Evolutionary conservation across 805 yeast genomes (phyloP), one percentile per base, ranked within the genome.

Genomic region (Zygosaccharomyces bisporus): DNA sequence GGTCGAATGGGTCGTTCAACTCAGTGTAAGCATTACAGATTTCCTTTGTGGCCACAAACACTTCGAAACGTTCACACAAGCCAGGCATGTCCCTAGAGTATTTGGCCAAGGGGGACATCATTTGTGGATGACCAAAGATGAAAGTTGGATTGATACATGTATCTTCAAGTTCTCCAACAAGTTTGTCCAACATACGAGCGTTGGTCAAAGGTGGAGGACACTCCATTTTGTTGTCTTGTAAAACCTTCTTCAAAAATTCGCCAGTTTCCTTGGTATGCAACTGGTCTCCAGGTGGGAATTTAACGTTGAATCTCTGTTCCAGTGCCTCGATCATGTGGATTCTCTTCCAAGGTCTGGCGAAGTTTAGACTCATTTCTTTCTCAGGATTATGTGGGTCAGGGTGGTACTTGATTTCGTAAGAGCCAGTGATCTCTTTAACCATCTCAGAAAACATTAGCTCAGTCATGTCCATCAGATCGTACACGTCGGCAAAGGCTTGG

Each of bases 61-160:
- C 96, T 75, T 91, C 99, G 68, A 91, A 91, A 71, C 99, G 82
- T 74, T 91, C 99, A 78, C 97, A 89, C 65, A 91, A 75, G 60
- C 99, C 99, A 49, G 96, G 95, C 52, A 79, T 76, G 49, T 82
- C 77, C 72, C 99, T 83, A 67, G 91, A 86, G 74, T 86, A 87
- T 76, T 91, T 91, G 66, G 99, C 99, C 71, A 91, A 79, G 55
- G 99, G 99, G 46, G 98, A 91, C 99, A 91, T 91, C 95, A 91
- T 88, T 75, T 91, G 97, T 48, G 99, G 99, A 70, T 91, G 99
- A 59, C 99, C 99, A 63, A 88, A 90, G 69, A 91, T 86, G 71
- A 91, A 91, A 37, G 98, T 93, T 59, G 99, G 99, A 77, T 87
- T 93, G 71, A 91, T 86, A 66, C 95, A 87, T 42, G 80, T 75